Base-by-base conservation (phyloP, 139 green algal species). In the Volvox africanus region DNA sequence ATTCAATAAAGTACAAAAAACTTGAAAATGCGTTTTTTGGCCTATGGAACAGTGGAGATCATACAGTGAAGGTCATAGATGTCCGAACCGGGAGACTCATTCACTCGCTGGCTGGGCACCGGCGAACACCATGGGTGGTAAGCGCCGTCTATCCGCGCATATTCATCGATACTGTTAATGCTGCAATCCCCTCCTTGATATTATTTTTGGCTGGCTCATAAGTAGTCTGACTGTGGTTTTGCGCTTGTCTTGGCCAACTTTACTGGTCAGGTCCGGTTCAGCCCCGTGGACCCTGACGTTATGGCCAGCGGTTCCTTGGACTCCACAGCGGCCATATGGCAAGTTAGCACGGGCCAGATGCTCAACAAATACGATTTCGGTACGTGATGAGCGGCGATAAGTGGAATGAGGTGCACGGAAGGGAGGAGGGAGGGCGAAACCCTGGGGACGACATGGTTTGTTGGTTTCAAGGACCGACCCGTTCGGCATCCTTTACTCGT, bases 91-190 rank as follows among this genome's bases (percentile, higher is more conserved):
- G 95, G 1, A 82, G 50, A 44, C 93, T 95, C 36, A 19, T 98
- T 26, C 89, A 91, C 22, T 90, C 93, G 22, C 93, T 99, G 30
- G 76, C 80, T 2, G 97, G 97, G 0, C 97, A 99, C 90, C 86
- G 94, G 22, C 93, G 97, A 37, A 99, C 97, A 30, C 97, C 97
- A 77, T 99, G 97, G 97, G 97, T 99, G 91, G 97, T 96, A 36
- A 91, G 92, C 36, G n/a, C 67, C 67, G 24, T 32, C 22, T 32
- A 28, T 75, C 24, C 11, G 67, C 22, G 11, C 67, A 75, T 75
- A 75, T 75, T 55, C 44, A 55, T 55, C 44, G 44, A 55, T 55
- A 9, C 44, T 55, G 44, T 55, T 55, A 9, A 55, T 55, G 44
- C 44, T 55, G 44, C 44, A 55, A 55, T 55, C 5, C 67, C 3